These are phyloP conservation scores for Pythium brassicae DNA, from an alignment of 352 stramenopile genomes.

Conservation along the genomic window DNA sequence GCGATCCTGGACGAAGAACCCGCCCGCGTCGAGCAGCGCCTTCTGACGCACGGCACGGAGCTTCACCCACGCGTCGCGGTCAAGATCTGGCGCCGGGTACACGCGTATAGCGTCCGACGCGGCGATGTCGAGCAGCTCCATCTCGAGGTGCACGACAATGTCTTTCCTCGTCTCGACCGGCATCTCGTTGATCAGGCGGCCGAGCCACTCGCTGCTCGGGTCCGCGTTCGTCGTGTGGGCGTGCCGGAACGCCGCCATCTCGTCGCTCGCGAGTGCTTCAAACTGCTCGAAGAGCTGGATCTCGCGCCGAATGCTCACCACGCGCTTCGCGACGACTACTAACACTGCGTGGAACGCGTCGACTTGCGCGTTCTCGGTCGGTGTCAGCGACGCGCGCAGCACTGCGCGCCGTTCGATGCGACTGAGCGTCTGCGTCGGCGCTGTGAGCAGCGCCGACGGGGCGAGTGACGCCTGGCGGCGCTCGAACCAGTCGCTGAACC, in stretches of 20 bases:
- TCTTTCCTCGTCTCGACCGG: constrained; percentile 43
- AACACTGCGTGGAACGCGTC: constrained; percentile 54
- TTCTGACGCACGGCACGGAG: constrained; percentile 36
- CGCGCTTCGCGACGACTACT: constrained; percentile 44
- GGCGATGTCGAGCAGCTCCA: constrained; percentile 54
- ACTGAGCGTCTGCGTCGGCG: constrained; percentile 16
- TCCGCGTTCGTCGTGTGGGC: constrained; percentile 47
- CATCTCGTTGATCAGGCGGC: constrained; percentile 51
- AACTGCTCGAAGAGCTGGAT: constrained; percentile 62
- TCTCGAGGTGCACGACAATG: constrained; percentile 56
- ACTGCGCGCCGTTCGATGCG: constrained; percentile 42
- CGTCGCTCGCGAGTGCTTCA: constrained; percentile 37
- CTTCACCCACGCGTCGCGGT: constrained; percentile 51
- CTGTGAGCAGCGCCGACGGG: constrained; percentile 4
- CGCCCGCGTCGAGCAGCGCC: constrained; percentile 33
- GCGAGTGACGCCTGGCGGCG: constrained; percentile 14
- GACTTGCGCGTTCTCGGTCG: constrained; percentile 57
- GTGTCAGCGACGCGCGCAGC: constrained; percentile 45
- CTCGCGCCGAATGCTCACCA: constrained; percentile 47
- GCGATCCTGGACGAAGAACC: constrained; percentile 55
- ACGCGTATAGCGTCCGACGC: constrained; percentile 19
- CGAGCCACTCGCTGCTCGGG: constrained; percentile 44
- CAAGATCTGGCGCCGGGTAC: constrained; percentile 11
- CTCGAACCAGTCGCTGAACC: constrained; percentile 33
- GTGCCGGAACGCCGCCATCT: constrained; percentile 47